phyloP scores from a whole-genome alignment of 371 early-diverging fungal species.

The Mucor indicus region DNA sequence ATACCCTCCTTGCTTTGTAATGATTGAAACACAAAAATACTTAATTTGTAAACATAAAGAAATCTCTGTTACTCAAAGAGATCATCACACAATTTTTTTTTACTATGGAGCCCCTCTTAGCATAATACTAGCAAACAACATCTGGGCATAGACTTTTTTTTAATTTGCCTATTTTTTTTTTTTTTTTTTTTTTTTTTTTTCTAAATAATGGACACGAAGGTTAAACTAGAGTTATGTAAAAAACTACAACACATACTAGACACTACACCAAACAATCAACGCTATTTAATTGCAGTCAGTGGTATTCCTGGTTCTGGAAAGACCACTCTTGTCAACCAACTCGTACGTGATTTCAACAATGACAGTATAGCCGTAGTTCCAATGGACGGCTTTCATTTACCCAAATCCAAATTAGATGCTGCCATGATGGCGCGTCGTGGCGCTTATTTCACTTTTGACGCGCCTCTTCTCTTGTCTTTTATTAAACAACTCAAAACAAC shows the following conservation, averaged over 20 bases:
- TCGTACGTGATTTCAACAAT: conserved; percentile 1
- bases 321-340: conserved; percentile 24
- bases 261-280: background rate
- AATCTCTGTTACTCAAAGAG: too few relatives aligned
- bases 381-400: conserved; percentile 53
- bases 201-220: too few relatives aligned
- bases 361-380: conserved; percentile 16
- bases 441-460: background rate
- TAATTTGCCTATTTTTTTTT: too few relatives aligned
- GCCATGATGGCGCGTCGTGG: background rate
- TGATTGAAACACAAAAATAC: too few relatives aligned
- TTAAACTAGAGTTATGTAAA: too few relatives aligned
- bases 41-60: too few relatives aligned
- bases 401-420: conserved; percentile 18
- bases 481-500: background rate
- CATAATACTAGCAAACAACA: too few relatives aligned
- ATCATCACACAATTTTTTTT: too few relatives aligned
- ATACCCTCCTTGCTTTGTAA: too few relatives aligned
- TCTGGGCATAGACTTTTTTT: too few relatives aligned
- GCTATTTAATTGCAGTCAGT: conserved; percentile 1
- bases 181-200: too few relatives aligned
- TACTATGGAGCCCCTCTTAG: too few relatives aligned
- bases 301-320: conserved; percentile 55
- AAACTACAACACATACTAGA: background rate
- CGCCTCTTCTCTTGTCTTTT: background rate